phyloP scores from a whole-genome alignment of 2,329 filamentous ascomycete species.

The Drechslerella stenobrocha region DNA sequence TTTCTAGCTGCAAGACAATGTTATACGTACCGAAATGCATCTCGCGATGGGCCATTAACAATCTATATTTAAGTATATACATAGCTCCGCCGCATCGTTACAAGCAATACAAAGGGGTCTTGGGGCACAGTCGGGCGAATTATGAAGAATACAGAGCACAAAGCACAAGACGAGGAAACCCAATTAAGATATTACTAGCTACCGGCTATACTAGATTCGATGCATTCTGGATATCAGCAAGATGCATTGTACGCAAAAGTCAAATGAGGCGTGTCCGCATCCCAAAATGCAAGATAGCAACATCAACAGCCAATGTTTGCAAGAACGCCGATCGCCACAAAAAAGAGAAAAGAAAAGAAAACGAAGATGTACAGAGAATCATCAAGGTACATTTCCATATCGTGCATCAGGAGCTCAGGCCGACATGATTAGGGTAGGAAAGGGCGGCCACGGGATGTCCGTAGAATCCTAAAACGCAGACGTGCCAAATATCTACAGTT shows the following conservation, averaged over 20 bases:
- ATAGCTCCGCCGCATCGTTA: too few relatives aligned
- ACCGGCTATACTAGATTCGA: slow-evolving; percentile 13
- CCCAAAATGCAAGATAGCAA: slow-evolving; percentile 7
- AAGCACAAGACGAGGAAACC: not conserved
- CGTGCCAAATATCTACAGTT: slow-evolving; percentile 48
- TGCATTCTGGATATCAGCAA: slow-evolving; percentile 22
- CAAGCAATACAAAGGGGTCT: too few relatives aligned
- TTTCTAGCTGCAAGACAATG: too few relatives aligned
- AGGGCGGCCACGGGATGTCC: not conserved
- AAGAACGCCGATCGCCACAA: slow-evolving; percentile 23
- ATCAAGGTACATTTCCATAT: slow-evolving; percentile 4
- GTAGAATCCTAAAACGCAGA: not conserved
- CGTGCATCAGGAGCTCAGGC: not conserved
- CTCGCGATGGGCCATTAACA: too few relatives aligned
- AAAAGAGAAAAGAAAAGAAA: slow-evolving; percentile 9
- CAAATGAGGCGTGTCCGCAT: slow-evolving; percentile 5
- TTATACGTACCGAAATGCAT: too few relatives aligned
- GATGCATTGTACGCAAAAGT: slow-evolving; percentile 18
- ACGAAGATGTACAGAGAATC: not conserved
- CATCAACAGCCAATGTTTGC: not conserved
- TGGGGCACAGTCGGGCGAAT: too few relatives aligned
- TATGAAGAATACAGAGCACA: too few relatives aligned
- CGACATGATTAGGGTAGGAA: not conserved
- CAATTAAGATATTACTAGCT: slow-evolving; percentile 24
- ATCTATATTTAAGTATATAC: too few relatives aligned